Base-by-base conservation (phyloP, 495 filamentous ascomycete genomes). In the Xylona heveae region DNA sequence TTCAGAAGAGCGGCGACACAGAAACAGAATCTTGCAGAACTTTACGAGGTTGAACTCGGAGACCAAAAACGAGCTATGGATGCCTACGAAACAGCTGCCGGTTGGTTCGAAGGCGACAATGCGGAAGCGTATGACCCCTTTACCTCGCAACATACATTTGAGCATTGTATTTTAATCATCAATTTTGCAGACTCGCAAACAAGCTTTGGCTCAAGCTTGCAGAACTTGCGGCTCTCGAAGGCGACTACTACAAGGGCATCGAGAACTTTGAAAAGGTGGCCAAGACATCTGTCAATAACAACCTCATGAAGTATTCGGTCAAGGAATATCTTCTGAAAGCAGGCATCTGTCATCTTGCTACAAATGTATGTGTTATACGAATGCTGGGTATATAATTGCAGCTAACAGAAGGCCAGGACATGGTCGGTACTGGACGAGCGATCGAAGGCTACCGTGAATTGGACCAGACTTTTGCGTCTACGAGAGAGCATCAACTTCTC, bases 321-420 rank as follows among this genome's bases (percentile, higher is more conserved):
- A 92, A 92, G 51, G 78, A 90, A 31, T 91, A 93, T 54, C 75
- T 90, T 49, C 57, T 93, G 38, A 91, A 92, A 59, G 78, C 79
- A 0, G 81, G 79, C 23, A 70, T 94, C 31, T 85, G 78, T 52
- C 68, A 76, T 40, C 59, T 90, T 23, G 78, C 79, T 34, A 66
- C 66, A 26, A 68, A 68, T 39, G 65, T 66, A 50, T 17, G 56
- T 45, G 6, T 4, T 22, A 24, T 3, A 3, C 7, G 23, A 25
- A 25, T 25, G 8, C 23, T 25, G 23, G 23, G 13, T 8, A 16
- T 24, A 1, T 20, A 22, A 25, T 7, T 13, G 13, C 8, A 8
- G 7, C 23, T 25, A 13, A 25, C 13, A 13, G 23, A 8, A 25
- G 8, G 13, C 13, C 7, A 36, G 33, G 33, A 36, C 16, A 34